These are phyloP conservation scores for Pleurotus tuber-regium DNA, from an alignment of 768 basidiomycete species.

Conservation along the genomic window DNA sequence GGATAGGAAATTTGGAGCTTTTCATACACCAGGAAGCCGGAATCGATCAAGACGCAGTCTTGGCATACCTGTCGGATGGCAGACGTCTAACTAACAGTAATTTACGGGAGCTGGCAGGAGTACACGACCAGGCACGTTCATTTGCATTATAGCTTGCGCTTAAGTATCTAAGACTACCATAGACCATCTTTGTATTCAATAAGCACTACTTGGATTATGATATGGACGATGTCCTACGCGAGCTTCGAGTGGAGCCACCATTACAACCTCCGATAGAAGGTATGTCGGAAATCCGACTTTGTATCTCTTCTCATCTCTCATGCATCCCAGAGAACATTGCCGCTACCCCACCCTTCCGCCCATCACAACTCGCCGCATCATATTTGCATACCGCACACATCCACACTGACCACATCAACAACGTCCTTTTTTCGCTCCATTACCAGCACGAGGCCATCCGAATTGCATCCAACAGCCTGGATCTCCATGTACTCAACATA, in stretches of 20 bases:
- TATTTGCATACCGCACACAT: constrained; percentile 61
- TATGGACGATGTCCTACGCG: constrained; percentile 60
- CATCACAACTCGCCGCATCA: constrained; percentile 62
- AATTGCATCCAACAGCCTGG: constrained; percentile 71
- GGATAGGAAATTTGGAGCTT: constrained; percentile 63
- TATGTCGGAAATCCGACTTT: constrained; percentile 23
- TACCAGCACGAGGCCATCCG: constrained; percentile 69
- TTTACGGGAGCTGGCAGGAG: constrained; percentile 71
- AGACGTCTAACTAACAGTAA: constrained; percentile 68
- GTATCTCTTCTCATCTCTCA: constrained; percentile 7
- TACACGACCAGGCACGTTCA: constrained; percentile 66
- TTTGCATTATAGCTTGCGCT: not conserved
- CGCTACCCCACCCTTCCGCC: constrained; percentile 71
- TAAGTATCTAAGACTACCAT: not conserved
- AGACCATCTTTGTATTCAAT: constrained; percentile 83
- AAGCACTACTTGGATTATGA: constrained; percentile 75
- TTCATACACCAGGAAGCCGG: constrained; percentile 74
- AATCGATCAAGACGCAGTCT: constrained; percentile 62
- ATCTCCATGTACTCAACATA: constrained; percentile 69
- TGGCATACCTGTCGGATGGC: constrained; percentile 82
- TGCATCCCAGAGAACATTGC: constrained; percentile 48
- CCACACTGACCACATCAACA: constrained; percentile 62
- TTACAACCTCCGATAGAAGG: constrained; percentile 75
- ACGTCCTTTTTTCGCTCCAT: constrained; percentile 49
- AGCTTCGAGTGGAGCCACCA: constrained; percentile 57